Conservation (phyloP, 345 rosid species). For the Linum trigynum region DNA sequence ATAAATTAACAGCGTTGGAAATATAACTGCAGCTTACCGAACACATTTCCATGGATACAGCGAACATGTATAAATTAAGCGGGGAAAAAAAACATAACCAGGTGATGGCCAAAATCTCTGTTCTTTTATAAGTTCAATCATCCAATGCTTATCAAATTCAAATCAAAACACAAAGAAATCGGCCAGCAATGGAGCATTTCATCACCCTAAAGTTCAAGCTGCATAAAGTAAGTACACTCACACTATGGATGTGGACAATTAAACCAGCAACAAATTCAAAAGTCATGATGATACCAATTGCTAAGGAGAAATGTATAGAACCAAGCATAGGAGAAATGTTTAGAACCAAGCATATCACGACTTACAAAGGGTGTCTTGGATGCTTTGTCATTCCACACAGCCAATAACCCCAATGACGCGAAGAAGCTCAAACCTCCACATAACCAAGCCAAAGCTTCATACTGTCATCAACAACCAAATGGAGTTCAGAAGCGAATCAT, state of each 20-base stretch:
- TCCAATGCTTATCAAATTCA: too few species aligned
- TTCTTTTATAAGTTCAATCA: neutral
- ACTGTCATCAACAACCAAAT: conserved; percentile 28
- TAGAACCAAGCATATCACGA: neutral
- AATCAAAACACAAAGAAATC: neutral
- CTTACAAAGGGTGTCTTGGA: conserved; percentile 82
- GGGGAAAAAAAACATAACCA: neutral
- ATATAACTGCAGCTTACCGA: neutral
- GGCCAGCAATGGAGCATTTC: neutral
- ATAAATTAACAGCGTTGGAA: neutral
- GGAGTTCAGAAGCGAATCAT: neutral
- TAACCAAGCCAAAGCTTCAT: conserved; percentile 95
- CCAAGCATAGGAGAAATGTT: neutral
- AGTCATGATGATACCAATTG: neutral
- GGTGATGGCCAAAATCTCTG: neutral
- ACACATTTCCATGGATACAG: neutral
- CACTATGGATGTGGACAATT: too few species aligned
- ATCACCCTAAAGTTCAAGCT: neutral
- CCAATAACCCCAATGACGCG: conserved; percentile 54
- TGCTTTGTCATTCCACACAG: conserved; percentile 89
- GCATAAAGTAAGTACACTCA: too few species aligned
- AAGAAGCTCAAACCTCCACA: conserved; percentile 89
- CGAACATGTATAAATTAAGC: neutral
- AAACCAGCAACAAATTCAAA: neutral
- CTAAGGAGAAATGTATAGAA: neutral